phyloP scores from a whole-genome alignment of 2,329 filamentous ascomycete genomes.

The Pseudocercospora fijiensis region DNA sequence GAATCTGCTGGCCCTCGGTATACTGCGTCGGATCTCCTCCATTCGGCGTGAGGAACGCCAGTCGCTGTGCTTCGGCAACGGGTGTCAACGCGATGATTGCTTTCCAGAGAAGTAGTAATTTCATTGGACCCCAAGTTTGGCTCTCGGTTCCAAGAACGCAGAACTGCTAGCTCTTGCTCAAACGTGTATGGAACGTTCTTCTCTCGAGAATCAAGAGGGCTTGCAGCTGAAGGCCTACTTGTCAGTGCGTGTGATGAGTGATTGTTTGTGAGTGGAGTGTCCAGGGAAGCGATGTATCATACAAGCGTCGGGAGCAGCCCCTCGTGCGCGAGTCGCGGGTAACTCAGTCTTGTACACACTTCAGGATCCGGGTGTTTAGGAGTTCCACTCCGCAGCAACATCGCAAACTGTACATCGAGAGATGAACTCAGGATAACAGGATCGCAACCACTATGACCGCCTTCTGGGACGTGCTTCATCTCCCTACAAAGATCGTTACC shows the following conservation, averaged over 20 bases:
- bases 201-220: neutral
- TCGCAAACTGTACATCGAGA: neutral
- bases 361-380: neutral
- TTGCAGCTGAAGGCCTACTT: neutral
- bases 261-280: neutral
- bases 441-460: neutral
- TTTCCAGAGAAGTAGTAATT: neutral
- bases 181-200: neutral
- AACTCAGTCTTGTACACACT: neutral
- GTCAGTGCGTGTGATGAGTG: neutral
- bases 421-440: neutral
- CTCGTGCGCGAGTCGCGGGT: neutral
- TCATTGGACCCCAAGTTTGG: neutral
- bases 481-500: neutral
- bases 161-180: neutral
- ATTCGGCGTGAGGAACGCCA: conserved; percentile 1
- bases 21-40: conserved; percentile 15
- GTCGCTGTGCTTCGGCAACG: neutral
- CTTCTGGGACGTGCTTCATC: neutral
- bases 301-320: neutral
- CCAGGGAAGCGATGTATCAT: neutral
- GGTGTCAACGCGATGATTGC: neutral
- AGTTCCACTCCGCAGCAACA: neutral
- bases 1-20: conserved; percentile 6
- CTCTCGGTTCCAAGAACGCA: neutral